Conservation (phyloP, 805 yeast genomes). For the Yarrowia sp. region DNA sequence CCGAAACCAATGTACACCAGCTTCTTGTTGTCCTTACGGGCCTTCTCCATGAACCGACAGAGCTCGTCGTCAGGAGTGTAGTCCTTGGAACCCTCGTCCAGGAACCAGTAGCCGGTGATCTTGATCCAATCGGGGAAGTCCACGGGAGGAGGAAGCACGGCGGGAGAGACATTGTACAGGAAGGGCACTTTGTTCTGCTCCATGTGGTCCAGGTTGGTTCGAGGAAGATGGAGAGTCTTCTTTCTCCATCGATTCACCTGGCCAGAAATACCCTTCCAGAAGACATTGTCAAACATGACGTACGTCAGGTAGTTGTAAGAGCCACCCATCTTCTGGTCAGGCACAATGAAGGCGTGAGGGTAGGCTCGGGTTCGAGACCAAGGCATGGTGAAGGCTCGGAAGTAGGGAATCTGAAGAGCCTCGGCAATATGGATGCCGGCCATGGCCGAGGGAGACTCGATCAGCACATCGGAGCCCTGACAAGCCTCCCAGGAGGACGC, state of each 20-base stretch:
- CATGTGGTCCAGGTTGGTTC: slow-evolving; percentile 65
- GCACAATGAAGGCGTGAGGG: slow-evolving; percentile 94
- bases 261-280: slow-evolving; percentile 87
- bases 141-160: slow-evolving; percentile 85
- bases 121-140: slow-evolving; percentile 95
- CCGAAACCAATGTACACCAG: slow-evolving; percentile 94
- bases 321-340: slow-evolving; percentile 90
- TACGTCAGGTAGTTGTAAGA: slow-evolving; percentile 90
- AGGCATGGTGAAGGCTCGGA: slow-evolving; percentile 96
- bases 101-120: slow-evolving; percentile 94
- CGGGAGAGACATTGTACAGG: slow-evolving; percentile 82
- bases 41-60: slow-evolving; percentile 56
- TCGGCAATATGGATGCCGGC: slow-evolving; percentile 95
- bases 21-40: slow-evolving; percentile 59
- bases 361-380: slow-evolving; percentile 96
- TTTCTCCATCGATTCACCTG: slow-evolving; percentile 88
- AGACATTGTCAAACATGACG: slow-evolving; percentile 85
- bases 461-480: slow-evolving; percentile 70
- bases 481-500: slow-evolving; percentile 82
- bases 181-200: slow-evolving; percentile 83
- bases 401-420: slow-evolving; percentile 82
- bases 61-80: slow-evolving; percentile 63
- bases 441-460: slow-evolving; percentile 96
- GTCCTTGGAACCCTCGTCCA: slow-evolving; percentile 56
- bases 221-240: slow-evolving; percentile 57